Evolutionary conservation across 108 stramenopile species (phyloP).

Genomic region (Skeletonema costatum): DNA sequence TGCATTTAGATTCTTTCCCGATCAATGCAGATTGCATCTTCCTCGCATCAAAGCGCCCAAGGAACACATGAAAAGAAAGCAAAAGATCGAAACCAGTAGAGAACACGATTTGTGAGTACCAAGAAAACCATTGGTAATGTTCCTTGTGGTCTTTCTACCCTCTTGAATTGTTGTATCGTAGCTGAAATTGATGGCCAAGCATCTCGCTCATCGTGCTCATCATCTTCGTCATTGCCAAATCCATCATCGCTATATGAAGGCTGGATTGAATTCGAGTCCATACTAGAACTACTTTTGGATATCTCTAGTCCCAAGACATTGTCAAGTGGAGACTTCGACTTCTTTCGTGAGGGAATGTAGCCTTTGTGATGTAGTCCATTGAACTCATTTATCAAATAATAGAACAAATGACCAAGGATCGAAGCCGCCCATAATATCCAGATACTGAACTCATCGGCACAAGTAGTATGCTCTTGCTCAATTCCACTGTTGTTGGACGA

Average conservation of each 20-base stretch:
- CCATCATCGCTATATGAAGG: constrained; percentile 4
- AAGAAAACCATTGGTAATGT: constrained; percentile 61
- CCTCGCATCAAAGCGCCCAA: constrained; percentile 67
- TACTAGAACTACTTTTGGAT: constrained; percentile 29
- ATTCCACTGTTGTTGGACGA: constrained; percentile 11
- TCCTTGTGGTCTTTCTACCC: constrained; percentile 44
- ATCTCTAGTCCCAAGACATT: constrained; percentile 4
- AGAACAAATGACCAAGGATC: constrained; percentile 30
- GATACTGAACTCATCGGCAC: constrained; percentile 45
- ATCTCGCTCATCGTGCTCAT: constrained; percentile 6
- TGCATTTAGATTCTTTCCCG: constrained; percentile 3
- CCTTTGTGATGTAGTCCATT: constrained; percentile 41
- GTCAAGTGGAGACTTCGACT: background rate
- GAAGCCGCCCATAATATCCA: constrained; percentile 40
- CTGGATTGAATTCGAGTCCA: constrained; percentile 17
- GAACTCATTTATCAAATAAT: constrained; percentile 42
- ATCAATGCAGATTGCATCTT: constrained; percentile 56
- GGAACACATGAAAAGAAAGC: constrained; percentile 56
- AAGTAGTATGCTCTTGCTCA: constrained; percentile 14
- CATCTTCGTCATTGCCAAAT: constrained; percentile 12
- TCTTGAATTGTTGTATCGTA: constrained; percentile 42
- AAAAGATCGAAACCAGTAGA: constrained; percentile 41
- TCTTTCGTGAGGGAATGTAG: constrained; percentile 6
- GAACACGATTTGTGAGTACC: constrained; percentile 57
- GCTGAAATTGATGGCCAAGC: constrained; percentile 35